Evolutionary conservation across 2,329 filamentous ascomycete species (phyloP), one percentile per base, ranked within the genome.

Genomic region (Ceratocystis variospora): DNA sequence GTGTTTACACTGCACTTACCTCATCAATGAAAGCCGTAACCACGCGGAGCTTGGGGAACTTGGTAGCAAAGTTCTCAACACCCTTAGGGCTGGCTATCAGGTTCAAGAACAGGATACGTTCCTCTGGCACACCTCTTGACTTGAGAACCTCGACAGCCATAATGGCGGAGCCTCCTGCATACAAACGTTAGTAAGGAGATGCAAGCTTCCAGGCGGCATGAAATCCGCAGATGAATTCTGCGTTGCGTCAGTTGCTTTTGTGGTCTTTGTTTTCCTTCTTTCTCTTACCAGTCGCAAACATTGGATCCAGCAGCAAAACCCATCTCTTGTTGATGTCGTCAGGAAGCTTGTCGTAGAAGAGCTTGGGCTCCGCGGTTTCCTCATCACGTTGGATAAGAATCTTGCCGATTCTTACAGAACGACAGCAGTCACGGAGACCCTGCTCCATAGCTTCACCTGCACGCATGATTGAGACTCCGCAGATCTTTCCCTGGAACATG

Each of bases 361-460:
- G 82, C 75, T 91, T 94, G 12, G 94, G 94, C 78, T 87, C 84
- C 65, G 87, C 83, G 0, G 94, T 97, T 78, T 97, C 94, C 77
- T 99, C 94, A 72, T 99, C 94, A 66, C 94, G 82, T 78, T 99
- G 94, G 73, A 99, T 99, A 71, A 99, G 79, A 70, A 99, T 99
- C 81, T 99, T 99, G 70, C 94, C 94, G 73, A 99, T 99, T 69
- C 94, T 84, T 62, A 99, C 94, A n/a, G 90, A 96, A 64, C 94
- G 87, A 78, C 94, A 99, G 78, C 94, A 99, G 76, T 99, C 93
- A 68, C 94, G 83, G 68, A 99, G 79, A 1, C 93, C 94, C 77
- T 97, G 91, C 78, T 99, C 94, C 94, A 99, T 99, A 68, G 93
- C 90, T 78, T 99, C 94, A 63, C 94, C 94, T 12, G 94, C 94